Evolutionary conservation across 148 eudicot genomes (phyloP).

Genomic region (Rhododendron simsii): DNA sequence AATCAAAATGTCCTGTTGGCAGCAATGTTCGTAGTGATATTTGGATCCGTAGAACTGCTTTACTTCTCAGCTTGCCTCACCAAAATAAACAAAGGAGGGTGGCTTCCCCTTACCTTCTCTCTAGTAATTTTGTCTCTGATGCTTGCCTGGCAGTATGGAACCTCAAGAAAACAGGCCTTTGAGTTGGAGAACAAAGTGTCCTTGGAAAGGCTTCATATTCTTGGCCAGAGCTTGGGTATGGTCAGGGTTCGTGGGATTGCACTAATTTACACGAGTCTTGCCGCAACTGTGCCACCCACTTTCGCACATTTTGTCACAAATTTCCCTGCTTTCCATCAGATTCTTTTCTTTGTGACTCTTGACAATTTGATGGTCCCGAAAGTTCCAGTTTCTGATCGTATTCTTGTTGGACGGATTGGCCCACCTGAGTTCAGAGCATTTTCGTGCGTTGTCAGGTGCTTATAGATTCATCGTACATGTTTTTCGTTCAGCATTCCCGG

Average conservation of each 20-base stretch:
- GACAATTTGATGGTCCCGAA: constrained; percentile 36
- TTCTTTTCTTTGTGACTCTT: constrained; percentile 34
- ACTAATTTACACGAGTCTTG: constrained; percentile 34
- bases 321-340: constrained; percentile 43
- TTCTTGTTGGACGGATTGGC: constrained; percentile 27
- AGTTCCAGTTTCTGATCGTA: constrained; percentile 25
- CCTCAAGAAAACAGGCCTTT: constrained; percentile 27
- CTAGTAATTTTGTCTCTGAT: constrained; percentile 28
- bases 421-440: constrained; percentile 17
- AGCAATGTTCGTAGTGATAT: constrained; percentile 19
- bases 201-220: constrained; percentile 22
- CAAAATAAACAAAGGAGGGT: constrained; percentile 39
- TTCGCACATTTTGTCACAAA: constrained; percentile 38
- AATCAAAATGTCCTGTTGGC: constrained; percentile 24
- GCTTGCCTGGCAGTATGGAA: constrained; percentile 42
- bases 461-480: background rate
- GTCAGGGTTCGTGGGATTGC: constrained; percentile 41
- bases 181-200: constrained; percentile 37
- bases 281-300: constrained; percentile 36
- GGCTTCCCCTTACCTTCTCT: constrained; percentile 44
- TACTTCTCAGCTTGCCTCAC: constrained; percentile 37
- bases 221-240: constrained; percentile 24
- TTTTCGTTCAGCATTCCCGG: background rate
- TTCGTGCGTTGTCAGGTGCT: constrained; percentile 39
- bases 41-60: constrained; percentile 36